phyloP scores from a whole-genome alignment of 169 alveolate genomes.

The Eimeria brunetti region DNA sequence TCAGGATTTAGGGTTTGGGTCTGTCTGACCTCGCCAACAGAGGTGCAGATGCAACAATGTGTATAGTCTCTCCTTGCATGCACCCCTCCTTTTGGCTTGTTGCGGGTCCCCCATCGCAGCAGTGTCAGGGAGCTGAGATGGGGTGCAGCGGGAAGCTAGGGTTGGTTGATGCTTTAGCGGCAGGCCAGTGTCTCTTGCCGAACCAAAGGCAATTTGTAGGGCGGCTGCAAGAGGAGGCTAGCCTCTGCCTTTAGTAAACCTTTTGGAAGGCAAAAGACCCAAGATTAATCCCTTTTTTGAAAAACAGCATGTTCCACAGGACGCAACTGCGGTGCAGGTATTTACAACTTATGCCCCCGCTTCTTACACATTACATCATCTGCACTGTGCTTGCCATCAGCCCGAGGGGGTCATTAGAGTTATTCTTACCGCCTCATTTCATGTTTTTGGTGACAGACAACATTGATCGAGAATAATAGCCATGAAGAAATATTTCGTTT shows the following conservation, averaged over 20 bases:
- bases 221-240: background rate
- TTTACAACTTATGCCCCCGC: background rate
- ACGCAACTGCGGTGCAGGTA: background rate
- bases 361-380: background rate
- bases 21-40: slow-evolving; percentile 4
- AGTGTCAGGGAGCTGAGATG: slow-evolving; percentile 10
- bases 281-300: too few species aligned
- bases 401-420: background rate
- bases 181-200: slow-evolving; percentile 5
- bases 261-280: too few species aligned
- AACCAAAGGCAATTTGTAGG: slow-evolving; percentile 12
- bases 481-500: background rate
- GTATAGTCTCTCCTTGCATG: background rate
- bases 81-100: background rate
- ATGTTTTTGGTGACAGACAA: background rate
- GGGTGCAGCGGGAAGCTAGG: background rate
- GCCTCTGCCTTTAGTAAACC: background rate
- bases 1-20: background rate
- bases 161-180: background rate
- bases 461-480: too few species aligned
- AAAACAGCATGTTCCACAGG: background rate
- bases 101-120: background rate
- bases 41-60: background rate
- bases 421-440: background rate
- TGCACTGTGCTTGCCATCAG: background rate